Evolutionary conservation across 768 basidiomycete species (phyloP), one percentile per base, ranked within the genome.

Genomic region (Psilocybe tampanensis): DNA sequence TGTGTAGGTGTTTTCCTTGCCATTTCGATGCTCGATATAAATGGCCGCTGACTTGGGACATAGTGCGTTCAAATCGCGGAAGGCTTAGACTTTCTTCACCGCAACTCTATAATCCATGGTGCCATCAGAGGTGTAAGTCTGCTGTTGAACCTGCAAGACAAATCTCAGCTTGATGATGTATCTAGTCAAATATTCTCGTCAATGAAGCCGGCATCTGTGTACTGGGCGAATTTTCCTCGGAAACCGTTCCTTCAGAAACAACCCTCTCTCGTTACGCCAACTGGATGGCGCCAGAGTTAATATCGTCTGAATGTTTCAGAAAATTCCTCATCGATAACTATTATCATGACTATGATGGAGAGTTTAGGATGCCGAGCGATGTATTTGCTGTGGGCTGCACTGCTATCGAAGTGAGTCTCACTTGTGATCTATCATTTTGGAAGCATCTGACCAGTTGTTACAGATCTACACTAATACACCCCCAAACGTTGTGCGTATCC

Each of bases 281-380:
- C 26, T 68, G 64, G 52, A 57, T 64, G 17, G 64, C 66, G 3
- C 67, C 67, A 12, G 67, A 68, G 48, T 61, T 67, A 11, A 52
- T 60, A 22, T 56, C 65, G 36, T 15, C 51, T 17, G 42, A 59
- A 11, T 42, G 41, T 1, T 64, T 67, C 22, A 43, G 53, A 22
- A 53, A 50, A 2, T 45, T 64, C 15, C 55, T 63, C 18, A 54
- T 65, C 22, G 67, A 68, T 29, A 60, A 62, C 26, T 68, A 66
- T 52, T 47, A 66, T 11, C 32, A 58, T 24, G 61, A 59, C 21
- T 68, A 68, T 51, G 19, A 55, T n/a, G 67, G 67, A 32, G 67
- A 68, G 47, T 68, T 62, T 44, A 64, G 56, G 26, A 44, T 53
- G 41, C 64, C 60, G 21, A 66, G 67, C 43, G 67, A 68, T 54